Conservation (phyloP, 1,284 basidiomycete species). For the Moesziomyces globuligerus region DNA sequence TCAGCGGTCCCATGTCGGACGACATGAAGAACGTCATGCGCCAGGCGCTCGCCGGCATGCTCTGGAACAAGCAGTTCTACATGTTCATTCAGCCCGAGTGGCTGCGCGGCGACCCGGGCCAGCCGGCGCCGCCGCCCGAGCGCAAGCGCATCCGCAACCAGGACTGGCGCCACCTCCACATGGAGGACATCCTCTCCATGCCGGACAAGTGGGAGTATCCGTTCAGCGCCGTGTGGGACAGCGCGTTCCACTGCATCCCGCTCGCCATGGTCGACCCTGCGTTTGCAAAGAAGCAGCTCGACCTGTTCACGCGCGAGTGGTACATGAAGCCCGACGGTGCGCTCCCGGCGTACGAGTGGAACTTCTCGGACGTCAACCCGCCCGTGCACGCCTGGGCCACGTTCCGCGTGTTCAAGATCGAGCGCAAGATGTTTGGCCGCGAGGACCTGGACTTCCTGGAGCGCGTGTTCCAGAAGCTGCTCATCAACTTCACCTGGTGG, state of each 20-base stretch:
- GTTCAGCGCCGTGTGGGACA: conserved; percentile 76
- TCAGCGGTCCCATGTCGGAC: conserved; percentile 78
- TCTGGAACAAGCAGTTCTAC: conserved; percentile 98
- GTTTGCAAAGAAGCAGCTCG: conserved; percentile 97
- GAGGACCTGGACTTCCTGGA: conserved; percentile 94
- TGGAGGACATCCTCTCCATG: conserved; percentile 96
- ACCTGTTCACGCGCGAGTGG: conserved; percentile 96
- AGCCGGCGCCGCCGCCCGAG: conserved; percentile 90
- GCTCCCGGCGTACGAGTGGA: conserved; percentile 99
- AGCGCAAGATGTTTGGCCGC: conserved; percentile 88
- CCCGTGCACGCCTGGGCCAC: conserved; percentile 90
- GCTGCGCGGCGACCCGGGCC: conserved; percentile 92
- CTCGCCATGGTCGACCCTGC: conserved; percentile 92
- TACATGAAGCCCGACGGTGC: conserved; percentile 97
- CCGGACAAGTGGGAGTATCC: conserved; percentile 95
- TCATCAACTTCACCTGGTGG: conserved; percentile 99
- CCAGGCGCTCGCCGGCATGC: conserved; percentile 96
- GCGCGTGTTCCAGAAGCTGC: conserved; percentile 95
- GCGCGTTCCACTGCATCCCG: conserved; percentile 97
- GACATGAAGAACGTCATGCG: conserved; percentile 96
- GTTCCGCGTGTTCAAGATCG: conserved; percentile 75
- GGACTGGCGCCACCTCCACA: conserved; percentile 83
- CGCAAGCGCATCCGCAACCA: conserved; percentile 86
- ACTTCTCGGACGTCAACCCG: conserved; percentile 95
- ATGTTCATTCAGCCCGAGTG: conserved; percentile 95